A percentile compares a stretch with the other conserved stretches of the same genome.
Evolutionary conservation across 129 eudicot species (phyloP).

Genomic region (Erigeron canadensis): DNA sequence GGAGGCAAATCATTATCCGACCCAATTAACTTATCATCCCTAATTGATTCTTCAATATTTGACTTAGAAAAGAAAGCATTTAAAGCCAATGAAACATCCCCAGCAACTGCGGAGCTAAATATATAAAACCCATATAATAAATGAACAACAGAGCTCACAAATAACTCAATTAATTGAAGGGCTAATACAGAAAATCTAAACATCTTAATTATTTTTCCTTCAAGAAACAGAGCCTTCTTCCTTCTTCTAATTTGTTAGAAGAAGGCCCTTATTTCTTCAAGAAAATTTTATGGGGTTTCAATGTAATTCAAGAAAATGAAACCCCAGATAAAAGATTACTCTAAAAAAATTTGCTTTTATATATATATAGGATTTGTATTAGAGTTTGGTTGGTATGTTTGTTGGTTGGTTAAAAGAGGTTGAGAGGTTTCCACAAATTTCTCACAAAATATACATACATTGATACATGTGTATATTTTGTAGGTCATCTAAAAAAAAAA

Average conservation of each 20-base stretch:
- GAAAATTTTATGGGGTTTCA: constrained; percentile 23
- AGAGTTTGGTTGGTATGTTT: constrained; percentile 26
- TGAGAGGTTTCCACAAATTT: constrained; percentile 46
- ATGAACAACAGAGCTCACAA: constrained; percentile 77
- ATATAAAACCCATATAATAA: constrained; percentile 75
- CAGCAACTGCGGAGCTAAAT: constrained; percentile 91
- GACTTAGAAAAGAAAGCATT: constrained; percentile 62
- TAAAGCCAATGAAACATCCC: constrained; percentile 66
- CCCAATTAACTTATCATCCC: constrained; percentile 26
- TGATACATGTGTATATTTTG: constrained; percentile 10
- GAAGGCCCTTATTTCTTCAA: constrained; percentile 51
- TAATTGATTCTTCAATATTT: constrained; percentile 31
- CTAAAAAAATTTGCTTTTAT: background rate
- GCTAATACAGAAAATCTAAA: constrained; percentile 62
- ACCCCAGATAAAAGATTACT: constrained; percentile 12
- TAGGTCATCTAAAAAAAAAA: constrained; percentile 20
- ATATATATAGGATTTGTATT: constrained; percentile 11
- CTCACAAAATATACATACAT: constrained; percentile 26
- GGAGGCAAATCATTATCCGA: constrained; percentile 74
- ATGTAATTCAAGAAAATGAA: constrained; percentile 9
- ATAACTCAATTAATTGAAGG: constrained; percentile 68
- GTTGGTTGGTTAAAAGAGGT: constrained; percentile 16
- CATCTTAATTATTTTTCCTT: constrained; percentile 39
- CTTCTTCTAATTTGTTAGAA: constrained; percentile 22
- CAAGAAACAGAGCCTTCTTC: constrained; percentile 56